A percentile compares a stretch with the other conserved stretches of the same genome.
Conservation (phyloP, 176 grass and related monocot genomes). For the Pharus latifolius region DNA sequence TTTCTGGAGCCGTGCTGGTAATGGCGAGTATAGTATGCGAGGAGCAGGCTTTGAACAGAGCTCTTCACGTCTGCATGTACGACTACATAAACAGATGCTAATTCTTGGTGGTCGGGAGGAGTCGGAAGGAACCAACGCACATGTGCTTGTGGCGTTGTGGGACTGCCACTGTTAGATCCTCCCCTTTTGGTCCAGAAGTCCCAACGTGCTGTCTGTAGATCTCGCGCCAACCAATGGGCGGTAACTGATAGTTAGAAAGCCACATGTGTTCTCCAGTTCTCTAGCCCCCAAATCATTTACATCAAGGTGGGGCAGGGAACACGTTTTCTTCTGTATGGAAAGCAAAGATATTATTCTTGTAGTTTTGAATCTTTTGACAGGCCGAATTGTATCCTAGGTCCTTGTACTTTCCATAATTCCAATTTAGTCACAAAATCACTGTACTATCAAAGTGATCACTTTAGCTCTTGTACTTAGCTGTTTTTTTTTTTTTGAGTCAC, state of each 20-base stretch:
- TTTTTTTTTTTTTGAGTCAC: too few relatives aligned
- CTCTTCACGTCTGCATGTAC: conserved; percentile 2
- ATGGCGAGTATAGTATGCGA: background rate
- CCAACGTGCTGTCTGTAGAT: background rate
- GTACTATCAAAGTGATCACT: too few relatives aligned
- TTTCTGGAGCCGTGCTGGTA: too few relatives aligned
- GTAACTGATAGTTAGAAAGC: background rate
- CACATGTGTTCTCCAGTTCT: too few relatives aligned
- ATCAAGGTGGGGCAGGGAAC: background rate
- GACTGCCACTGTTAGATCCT: conserved; percentile 9
- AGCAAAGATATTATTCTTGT: background rate
- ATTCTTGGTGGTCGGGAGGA: background rate
- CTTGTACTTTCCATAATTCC: background rate
- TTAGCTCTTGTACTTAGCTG: too few relatives aligned
- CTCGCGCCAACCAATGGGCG: conserved; percentile 4
- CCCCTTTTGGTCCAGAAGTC: conserved; percentile 6
- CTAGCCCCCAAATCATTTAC: too few relatives aligned
- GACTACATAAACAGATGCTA: background rate
- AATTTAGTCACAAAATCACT: too few relatives aligned
- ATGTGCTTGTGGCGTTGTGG: conserved; percentile 5
- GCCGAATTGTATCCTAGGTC: background rate
- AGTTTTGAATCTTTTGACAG: background rate
- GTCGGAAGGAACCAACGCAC: conserved; percentile 13
- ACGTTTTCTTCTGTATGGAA: conserved; percentile 12
- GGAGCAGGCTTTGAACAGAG: background rate